Percentiles rank a stretch among this genome's conserved stretches.
These are phyloP conservation scores for Mycena venus DNA, from an alignment of 768 basidiomycete species.

Conservation along the genomic window DNA sequence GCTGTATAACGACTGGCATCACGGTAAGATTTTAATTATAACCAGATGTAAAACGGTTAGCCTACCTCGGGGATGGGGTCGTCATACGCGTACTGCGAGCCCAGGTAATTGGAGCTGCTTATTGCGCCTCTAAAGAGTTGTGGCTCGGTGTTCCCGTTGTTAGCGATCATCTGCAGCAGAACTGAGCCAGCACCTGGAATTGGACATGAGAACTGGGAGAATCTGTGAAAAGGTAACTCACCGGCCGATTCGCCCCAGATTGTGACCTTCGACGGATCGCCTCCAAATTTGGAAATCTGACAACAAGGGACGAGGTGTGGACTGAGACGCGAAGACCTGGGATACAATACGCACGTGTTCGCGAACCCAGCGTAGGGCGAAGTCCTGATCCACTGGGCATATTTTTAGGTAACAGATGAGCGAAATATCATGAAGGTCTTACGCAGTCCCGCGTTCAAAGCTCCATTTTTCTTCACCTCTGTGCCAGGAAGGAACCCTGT, in stretches of 20 bases:
- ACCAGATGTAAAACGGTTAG: background rate
- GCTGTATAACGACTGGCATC: background rate
- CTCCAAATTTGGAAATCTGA: too few species aligned
- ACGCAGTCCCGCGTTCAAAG: conserved; percentile 44
- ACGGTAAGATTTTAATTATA: too few species aligned
- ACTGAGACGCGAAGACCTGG: too few species aligned
- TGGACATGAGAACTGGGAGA: too few species aligned
- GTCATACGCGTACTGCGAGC: background rate
- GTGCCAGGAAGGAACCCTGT: conserved; percentile 46
- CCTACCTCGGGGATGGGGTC: background rate
- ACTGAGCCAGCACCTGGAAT: background rate
- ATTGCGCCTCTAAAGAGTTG: background rate
- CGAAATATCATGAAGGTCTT: too few species aligned
- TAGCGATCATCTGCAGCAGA: background rate
- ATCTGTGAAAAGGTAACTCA: background rate
- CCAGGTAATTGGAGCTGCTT: too few species aligned
- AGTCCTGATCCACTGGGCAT: too few species aligned
- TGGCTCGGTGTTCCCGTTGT: background rate
- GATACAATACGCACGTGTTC: conserved; percentile 32
- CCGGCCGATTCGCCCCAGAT: conserved; percentile 45
- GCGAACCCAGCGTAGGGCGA: conserved; percentile 47
- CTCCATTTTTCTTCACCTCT: conserved; percentile 41
- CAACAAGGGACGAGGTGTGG: too few species aligned
- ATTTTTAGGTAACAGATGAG: too few species aligned
- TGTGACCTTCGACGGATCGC: conserved; percentile 38